Evolutionary conservation across 768 basidiomycete species (phyloP).

Genomic region (Exidia glandulosa): DNA sequence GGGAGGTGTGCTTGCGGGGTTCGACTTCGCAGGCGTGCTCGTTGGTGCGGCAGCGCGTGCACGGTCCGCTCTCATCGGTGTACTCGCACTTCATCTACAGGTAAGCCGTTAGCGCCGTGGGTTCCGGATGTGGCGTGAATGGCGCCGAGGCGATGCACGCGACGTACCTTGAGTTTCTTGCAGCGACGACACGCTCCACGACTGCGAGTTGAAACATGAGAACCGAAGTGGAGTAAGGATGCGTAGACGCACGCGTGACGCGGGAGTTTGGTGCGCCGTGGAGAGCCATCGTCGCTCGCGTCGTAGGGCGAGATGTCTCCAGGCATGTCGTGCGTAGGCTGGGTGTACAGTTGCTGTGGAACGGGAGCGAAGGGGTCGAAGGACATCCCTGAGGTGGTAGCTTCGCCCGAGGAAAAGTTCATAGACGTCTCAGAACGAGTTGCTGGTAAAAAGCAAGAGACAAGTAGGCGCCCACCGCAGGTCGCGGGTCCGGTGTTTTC

Average conservation of each 20-base stretch:
- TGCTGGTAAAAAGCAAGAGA: too few species aligned
- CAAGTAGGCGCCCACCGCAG: too few species aligned
- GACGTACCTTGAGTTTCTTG: background rate
- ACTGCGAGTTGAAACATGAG: background rate
- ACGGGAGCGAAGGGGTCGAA: too few species aligned
- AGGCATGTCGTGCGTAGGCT: too few species aligned
- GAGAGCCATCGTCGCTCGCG: background rate
- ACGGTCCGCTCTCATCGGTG: background rate
- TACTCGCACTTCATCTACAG: conserved; percentile 1
- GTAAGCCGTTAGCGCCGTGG: background rate
- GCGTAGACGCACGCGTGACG: background rate
- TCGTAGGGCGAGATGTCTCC: background rate
- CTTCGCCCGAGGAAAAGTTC: too few species aligned
- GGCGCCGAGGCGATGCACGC: too few species aligned
- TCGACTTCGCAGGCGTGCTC: background rate
- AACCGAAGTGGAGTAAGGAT: background rate
- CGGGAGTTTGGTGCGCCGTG: background rate
- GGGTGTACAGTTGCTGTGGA: too few species aligned
- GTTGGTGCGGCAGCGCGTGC: background rate
- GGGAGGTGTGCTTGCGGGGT: background rate
- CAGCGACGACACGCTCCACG: background rate
- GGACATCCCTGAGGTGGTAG: too few species aligned
- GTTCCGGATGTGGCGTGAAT: background rate
- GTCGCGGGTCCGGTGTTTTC: too few species aligned
- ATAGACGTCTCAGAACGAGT: too few species aligned